Conservation (phyloP, 345 rosid genomes). For the Gossypium herbaceum region DNA sequence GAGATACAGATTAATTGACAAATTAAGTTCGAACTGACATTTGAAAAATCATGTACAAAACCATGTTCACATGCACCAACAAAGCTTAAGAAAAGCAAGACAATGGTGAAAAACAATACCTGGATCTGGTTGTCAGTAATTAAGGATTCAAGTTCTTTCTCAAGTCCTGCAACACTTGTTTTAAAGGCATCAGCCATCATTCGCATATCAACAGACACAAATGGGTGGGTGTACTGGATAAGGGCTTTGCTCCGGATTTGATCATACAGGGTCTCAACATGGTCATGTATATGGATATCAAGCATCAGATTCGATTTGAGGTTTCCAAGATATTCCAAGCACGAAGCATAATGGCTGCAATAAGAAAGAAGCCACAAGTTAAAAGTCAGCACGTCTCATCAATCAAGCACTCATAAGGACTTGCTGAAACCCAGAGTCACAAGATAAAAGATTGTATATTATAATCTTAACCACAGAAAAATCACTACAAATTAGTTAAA, state of each 20-base stretch:
- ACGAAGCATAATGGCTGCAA: constrained; percentile 88
- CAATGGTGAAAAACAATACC: constrained; percentile 31
- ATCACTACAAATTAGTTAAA: neutral
- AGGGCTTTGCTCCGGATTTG: constrained; percentile 94
- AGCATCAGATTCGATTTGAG: constrained; percentile 78
- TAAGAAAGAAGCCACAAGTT: constrained; percentile 7
- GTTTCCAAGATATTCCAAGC: constrained; percentile 86
- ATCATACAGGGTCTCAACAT: constrained; percentile 79
- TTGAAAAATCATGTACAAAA: neutral
- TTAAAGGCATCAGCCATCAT: constrained; percentile 99
- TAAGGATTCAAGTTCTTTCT: constrained; percentile 86
- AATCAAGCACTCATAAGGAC: neutral
- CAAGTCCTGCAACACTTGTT: constrained; percentile 75
- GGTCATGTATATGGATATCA: constrained; percentile 92
- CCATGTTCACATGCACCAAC: neutral
- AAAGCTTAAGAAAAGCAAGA: neutral
- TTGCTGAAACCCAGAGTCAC: neutral
- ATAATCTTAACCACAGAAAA: neutral
- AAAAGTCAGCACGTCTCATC: neutral
- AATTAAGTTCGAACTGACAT: neutral
- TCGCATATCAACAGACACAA: constrained; percentile 87
- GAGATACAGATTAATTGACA: neutral
- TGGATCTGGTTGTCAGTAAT: constrained; percentile 95
- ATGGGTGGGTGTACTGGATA: constrained; percentile 96
- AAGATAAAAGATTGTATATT: neutral